Evolutionary conservation across 78 protist species (phyloP), one percentile per base, ranked within the genome.

Genomic region (Dictyostelium citrinum): DNA sequence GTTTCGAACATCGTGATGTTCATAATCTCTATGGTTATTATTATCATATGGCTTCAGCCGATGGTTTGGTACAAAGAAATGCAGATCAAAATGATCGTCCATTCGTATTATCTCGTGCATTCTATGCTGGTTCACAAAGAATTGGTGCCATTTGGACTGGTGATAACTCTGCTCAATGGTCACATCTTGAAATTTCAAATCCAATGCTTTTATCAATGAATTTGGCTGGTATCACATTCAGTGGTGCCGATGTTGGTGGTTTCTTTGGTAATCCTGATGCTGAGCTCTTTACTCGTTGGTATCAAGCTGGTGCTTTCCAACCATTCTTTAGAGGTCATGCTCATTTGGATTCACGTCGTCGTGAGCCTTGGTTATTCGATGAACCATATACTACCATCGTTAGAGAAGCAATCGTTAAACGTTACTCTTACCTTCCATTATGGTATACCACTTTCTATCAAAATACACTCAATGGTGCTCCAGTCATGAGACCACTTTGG

Each of bases 321-420:
- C 99, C 99, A 76, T 99, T 99, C 98, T 98, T 98, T 96, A 95
- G 99, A 60, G 98, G 96, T 2, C 99, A 99, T 90, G 99, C 98
- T 35, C 99, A 98, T 82, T 11, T 97, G 8, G 99, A 99, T 35
- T 95, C 99, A 14, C 90, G 93, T 77, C 95, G 99, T 51, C 90
- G 99, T 46, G 99, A 99, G 81, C 99, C 99, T 8, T 99, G 99
- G 99, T 61, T 97, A 75, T 98, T 98, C 46, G 99, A 95, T 20
- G 99, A 96, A 39, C 96, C 93, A 51, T 8, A 76, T 37, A 55
- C 81, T 1, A 1, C 31, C 10, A 17, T 27, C 51, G 91, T 97
- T 37, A 83, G 99, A 22, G 43, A 31, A 5, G 90, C 97, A 74
- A 83, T 98, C 37, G 72, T 33, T 31, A 35, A n/a, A 22, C 97